A percentile compares a stretch with the other conserved stretches of the same genome.
These are phyloP conservation scores for Exophiala alcalophila DNA, from an alignment of 2,329 filamentous ascomycete species.

Conservation along the genomic window DNA sequence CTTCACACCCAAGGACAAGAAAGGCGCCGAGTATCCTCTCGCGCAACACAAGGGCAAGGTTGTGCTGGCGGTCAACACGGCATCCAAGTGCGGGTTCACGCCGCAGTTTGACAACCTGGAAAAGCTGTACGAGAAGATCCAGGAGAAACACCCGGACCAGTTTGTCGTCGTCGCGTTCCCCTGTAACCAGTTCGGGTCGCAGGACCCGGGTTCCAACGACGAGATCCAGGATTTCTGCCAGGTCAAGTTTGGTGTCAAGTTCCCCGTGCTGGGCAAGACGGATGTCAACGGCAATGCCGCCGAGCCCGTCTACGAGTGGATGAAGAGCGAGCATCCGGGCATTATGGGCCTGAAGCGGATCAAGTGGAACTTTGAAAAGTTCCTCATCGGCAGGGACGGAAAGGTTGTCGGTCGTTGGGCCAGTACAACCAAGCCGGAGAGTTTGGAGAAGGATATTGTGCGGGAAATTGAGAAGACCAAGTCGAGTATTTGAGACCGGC, in stretches of 20 bases:
- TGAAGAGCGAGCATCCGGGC: slow-evolving; percentile 70
- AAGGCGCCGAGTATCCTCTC: slow-evolving; percentile 69
- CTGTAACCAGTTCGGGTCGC: slow-evolving; percentile 93
- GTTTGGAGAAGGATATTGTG: slow-evolving; percentile 70
- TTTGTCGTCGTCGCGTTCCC: slow-evolving; percentile 93
- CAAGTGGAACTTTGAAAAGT: slow-evolving; percentile 99
- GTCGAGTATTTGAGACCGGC: slow-evolving; percentile 35
- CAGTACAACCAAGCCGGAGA: slow-evolving; percentile 81
- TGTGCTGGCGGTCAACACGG: slow-evolving; percentile 93
- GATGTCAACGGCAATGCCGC: slow-evolving; percentile 88
- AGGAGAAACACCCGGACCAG: slow-evolving; percentile 66
- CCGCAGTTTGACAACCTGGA: slow-evolving; percentile 91
- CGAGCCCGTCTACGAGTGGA: slow-evolving; percentile 74
- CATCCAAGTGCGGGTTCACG: slow-evolving; percentile 98
- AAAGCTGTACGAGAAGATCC: slow-evolving; percentile 78
- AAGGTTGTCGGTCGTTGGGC: slow-evolving; percentile 83
- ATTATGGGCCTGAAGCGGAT: slow-evolving; percentile 79
- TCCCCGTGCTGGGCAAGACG: slow-evolving; percentile 87
- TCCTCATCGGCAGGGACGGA: slow-evolving; percentile 81
- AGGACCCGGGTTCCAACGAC: slow-evolving; percentile 81
- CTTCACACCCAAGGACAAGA: slow-evolving; percentile 79
- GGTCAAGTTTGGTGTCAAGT: slow-evolving; percentile 88
- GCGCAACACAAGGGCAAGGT: slow-evolving; percentile 81
- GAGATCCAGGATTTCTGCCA: slow-evolving; percentile 84
- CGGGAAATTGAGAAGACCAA: slow-evolving; percentile 64